Evolutionary conservation across 768 basidiomycete genomes (phyloP).

Genomic region (Termitomyces heimii): DNA sequence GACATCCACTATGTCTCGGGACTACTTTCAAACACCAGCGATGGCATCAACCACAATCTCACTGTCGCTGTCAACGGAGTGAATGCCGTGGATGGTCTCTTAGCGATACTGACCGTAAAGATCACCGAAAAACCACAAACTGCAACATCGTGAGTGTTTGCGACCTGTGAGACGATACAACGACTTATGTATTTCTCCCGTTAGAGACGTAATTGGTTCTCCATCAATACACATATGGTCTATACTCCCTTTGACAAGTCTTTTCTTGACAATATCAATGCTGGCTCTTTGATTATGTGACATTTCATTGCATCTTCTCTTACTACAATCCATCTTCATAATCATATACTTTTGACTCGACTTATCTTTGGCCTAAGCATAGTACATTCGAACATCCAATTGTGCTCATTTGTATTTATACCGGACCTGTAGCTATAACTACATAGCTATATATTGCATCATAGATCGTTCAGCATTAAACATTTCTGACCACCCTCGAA

Average conservation of each 20-base stretch:
- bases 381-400: background rate
- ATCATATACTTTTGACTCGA: background rate
- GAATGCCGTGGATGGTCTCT: constrained; percentile 77
- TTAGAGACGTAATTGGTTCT: background rate
- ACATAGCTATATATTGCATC: background rate
- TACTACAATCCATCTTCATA: background rate
- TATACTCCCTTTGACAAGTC: background rate
- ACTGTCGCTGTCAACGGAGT: constrained; percentile 44
- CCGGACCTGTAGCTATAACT: background rate
- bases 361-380: background rate
- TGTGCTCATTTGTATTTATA: background rate
- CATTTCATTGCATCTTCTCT: background rate
- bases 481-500: background rate
- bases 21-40: constrained; percentile 60
- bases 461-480: background rate
- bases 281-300: constrained; percentile 2
- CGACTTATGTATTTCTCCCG: background rate
- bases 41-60: constrained; percentile 62
- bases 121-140: constrained; percentile 37
- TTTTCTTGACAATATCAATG: constrained; percentile 1
- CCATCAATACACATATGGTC: background rate
- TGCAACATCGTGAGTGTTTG: constrained; percentile 26
- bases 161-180: background rate
- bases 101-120: constrained; percentile 71
- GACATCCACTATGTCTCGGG: constrained; percentile 64